Percentiles rank a stretch among this genome's conserved stretches.
Evolutionary conservation across 2,329 filamentous ascomycete species (phyloP).

Genomic region (Monosporascus sp.): DNA sequence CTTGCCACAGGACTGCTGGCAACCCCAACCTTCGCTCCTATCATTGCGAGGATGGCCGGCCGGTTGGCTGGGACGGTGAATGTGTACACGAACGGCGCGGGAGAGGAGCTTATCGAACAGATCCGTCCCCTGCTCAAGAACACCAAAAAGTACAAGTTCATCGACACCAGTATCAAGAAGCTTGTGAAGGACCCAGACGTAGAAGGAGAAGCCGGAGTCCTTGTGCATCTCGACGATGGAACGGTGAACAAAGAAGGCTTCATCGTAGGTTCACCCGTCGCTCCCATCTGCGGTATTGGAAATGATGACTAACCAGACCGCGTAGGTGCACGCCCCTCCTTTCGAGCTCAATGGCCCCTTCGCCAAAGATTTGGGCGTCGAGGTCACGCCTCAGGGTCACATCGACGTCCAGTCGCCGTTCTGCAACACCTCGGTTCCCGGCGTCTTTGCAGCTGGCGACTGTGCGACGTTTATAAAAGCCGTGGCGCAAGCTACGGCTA

Average conservation of each 20-base stretch:
- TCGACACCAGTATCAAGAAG: conserved; percentile 24
- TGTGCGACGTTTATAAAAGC: conserved; percentile 24
- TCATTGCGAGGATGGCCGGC: conserved; percentile 38
- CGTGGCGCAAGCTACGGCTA: conserved; percentile 21
- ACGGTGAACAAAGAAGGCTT: conserved; percentile 32
- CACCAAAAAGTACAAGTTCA: conserved; percentile 31
- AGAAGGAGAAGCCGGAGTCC: conserved; percentile 15
- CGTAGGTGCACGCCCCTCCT: conserved; percentile 29
- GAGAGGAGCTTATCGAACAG: conserved; percentile 22
- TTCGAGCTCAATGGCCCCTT: conserved; percentile 36
- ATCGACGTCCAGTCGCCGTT: conserved; percentile 40
- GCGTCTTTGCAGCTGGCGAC: conserved; percentile 52
- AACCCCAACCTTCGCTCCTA: conserved; percentile 26
- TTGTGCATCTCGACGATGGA: conserved; percentile 30
- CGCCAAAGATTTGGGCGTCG: conserved; percentile 38
- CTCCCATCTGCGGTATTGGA: neutral
- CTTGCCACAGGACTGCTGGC: conserved; percentile 36
- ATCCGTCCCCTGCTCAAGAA: conserved; percentile 21
- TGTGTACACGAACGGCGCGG: conserved; percentile 46
- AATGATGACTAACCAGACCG: neutral
- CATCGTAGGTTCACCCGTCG: conserved; percentile 18
- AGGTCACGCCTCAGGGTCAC: conserved; percentile 36
- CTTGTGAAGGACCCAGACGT: conserved; percentile 12
- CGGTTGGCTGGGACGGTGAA: conserved; percentile 39
- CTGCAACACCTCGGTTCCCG: conserved; percentile 42